Base-by-base conservation (phyloP, 2,329 filamentous ascomycete species). In the Sarocladiaceae sp. region DNA sequence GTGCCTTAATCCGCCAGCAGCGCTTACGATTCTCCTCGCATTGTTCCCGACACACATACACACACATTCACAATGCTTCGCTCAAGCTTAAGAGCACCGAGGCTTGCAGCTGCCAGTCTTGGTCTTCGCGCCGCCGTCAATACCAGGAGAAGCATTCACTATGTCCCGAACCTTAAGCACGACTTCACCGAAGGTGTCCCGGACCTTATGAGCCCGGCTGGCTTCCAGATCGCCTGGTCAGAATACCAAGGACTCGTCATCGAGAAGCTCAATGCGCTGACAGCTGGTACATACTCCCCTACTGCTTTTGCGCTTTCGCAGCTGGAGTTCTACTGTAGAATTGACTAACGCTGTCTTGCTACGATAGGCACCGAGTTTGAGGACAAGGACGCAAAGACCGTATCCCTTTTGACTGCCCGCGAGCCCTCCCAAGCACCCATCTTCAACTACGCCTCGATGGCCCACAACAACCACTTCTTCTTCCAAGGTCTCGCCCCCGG, bases 371-470 rank as follows among this genome's bases (percentile, higher is more conserved):
- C 81, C 59, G 74, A 83, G 17, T 78, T 81, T 63, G 85, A 85
- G 58, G 71, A 82, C 66, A 73, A 78, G 59, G 73, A 78, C 49
- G 70, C 83, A 55, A 84, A 88, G 69, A 75, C 83, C 44, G 84
- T 96, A 64, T 71, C 88, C 64, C 77, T 93, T 63, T 77, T 83
- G 63, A 86, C 86, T 54, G 88, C 93, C 55, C 90, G 91, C 69
- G 82, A 94, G 63, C 87, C 93, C 40, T 77, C 78, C 59, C 77
- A 81, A 57, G 94, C 94, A 37, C 78, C 86, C 60, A 76, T 87
- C 66, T 99, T 99, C 84, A 99, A 97, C 80, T 83, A 95, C 69
- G 94, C 94, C 69, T 96, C 90, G 62, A 96, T 96, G 88, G 89
- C 90, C 52, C 87, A 89, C 79, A 97, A 97, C 82, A 97, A 84